Base-by-base conservation (phyloP, 176 grass and related monocot genomes). In the Bothriochloa decipiens region DNA sequence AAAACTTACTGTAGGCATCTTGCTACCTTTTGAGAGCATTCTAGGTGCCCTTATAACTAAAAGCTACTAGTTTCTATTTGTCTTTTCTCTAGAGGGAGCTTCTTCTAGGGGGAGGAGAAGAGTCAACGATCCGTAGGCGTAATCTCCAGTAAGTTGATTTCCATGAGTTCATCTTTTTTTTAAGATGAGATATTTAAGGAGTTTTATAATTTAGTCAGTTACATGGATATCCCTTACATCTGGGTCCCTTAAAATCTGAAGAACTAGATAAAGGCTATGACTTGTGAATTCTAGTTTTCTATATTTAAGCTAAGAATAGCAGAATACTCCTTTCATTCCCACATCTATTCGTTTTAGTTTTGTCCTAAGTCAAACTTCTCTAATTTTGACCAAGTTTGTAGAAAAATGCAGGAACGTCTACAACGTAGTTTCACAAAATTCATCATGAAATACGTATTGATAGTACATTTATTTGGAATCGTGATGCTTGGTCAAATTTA, bases 81-180 rank as follows among this genome's bases (percentile, higher is more conserved):
- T 70, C 28, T 33, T 72, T 62, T 88, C 25, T 84, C 25, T 81
- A 96, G 96, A 94, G 93, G 79, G 87, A 92, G 70, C 96, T 98
- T 85, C 87, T 94, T 86, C 84, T 92, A 11, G 92, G 90, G 52
- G 84, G 84, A 76, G 90, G 90, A 61, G 85, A 94, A 88, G 92
- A 90, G 78, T 94, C 90, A 83, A 91, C 92, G 11, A 73, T 92
- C 40, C 81, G 81, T 72, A 79, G 90, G 53, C 90, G 85, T 68
- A 92, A 92, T 73, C 84, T 90, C 77, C 85, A 94, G 96, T 98
- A 92, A 85, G 89, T 82, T 90, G 16, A 74, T 78, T 50, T 43
- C 39, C 11, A 11, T 87, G 25, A 73, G 18, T 27, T 65, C 8
- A 41, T 41, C 53, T 53, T 53, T 88, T 53, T 68, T 74, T 70